phyloP scores from a whole-genome alignment of 495 filamentous ascomycete genomes.

The Rusavskia elegans region DNA sequence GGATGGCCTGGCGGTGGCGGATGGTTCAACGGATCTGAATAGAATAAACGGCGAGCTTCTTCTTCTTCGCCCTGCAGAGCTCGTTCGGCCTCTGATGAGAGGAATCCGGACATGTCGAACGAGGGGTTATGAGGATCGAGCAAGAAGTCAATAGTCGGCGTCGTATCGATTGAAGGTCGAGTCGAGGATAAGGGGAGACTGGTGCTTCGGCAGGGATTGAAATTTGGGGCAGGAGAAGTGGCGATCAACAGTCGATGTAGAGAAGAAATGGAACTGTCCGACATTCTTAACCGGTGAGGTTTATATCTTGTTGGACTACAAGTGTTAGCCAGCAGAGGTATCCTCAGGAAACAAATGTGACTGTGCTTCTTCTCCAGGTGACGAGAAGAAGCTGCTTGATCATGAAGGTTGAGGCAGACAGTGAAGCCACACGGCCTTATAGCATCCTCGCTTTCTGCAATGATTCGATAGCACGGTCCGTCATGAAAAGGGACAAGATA shows the following conservation, averaged over 20 bases:
- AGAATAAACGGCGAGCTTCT: slow-evolving; percentile 13
- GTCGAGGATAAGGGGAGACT: background rate
- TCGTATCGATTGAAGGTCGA: background rate
- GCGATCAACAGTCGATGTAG: background rate
- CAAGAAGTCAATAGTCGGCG: background rate
- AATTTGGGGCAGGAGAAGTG: background rate
- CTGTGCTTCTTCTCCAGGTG: background rate
- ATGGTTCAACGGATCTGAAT: slow-evolving; percentile 10
- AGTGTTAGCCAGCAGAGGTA: background rate
- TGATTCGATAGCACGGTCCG: background rate
- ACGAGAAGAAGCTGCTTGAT: background rate
- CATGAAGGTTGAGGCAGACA: background rate
- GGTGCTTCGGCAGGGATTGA: background rate
- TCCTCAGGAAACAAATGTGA: background rate
- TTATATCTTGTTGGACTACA: background rate
- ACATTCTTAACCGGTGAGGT: background rate
- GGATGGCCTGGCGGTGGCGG: slow-evolving; percentile 10
- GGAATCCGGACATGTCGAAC: slow-evolving; percentile 15
- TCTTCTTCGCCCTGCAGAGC: slow-evolving; percentile 16
- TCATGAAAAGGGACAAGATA: background rate
- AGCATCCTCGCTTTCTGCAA: background rate
- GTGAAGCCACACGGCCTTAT: background rate
- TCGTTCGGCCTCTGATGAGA: slow-evolving; percentile 16
- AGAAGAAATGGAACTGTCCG: background rate
- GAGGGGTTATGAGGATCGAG: background rate